phyloP scores from a whole-genome alignment of 331 rosid genomes.

The Acacia concinna region DNA sequence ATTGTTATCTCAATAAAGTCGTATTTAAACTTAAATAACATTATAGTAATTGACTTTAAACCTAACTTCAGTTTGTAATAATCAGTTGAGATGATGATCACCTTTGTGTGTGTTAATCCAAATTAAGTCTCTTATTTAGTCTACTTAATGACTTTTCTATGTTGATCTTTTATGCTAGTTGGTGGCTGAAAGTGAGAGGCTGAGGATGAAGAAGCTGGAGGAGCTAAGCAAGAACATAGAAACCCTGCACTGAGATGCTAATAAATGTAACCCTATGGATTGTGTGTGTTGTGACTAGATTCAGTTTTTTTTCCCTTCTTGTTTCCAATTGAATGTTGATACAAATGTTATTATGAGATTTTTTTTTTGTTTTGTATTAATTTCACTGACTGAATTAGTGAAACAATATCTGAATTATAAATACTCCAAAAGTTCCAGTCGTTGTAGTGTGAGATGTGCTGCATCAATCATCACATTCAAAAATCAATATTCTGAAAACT shows the following conservation, averaged over 20 bases:
- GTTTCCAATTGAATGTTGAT: constrained; percentile 6
- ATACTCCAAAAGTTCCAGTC: background rate
- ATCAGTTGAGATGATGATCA: too few species aligned
- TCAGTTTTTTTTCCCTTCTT: background rate
- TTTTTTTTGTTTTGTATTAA: constrained; percentile 28
- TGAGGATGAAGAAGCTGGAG: constrained; percentile 59
- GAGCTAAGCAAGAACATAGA: constrained; percentile 51
- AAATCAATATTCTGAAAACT: background rate
- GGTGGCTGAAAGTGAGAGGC: constrained; percentile 57
- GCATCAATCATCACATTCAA: constrained; percentile 12
- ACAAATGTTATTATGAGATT: constrained; percentile 6
- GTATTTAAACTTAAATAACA: too few species aligned
- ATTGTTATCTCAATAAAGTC: too few species aligned
- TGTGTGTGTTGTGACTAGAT: constrained; percentile 38
- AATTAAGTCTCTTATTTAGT: background rate
- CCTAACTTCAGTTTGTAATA: too few species aligned
- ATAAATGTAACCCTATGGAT: background rate
- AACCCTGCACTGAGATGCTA: constrained; percentile 36
- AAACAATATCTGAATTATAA: background rate
- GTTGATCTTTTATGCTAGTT: constrained; percentile 28
- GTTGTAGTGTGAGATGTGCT: background rate
- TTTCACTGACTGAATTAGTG: constrained; percentile 29
- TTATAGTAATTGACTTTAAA: too few species aligned
- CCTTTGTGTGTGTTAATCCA: background rate
- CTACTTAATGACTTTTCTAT: background rate